Percentiles rank a stretch among this genome's conserved stretches.
These are phyloP conservation scores for Thermoascus crustaceus DNA, from an alignment of 2,329 filamentous ascomycete species.

Conservation along the genomic window DNA sequence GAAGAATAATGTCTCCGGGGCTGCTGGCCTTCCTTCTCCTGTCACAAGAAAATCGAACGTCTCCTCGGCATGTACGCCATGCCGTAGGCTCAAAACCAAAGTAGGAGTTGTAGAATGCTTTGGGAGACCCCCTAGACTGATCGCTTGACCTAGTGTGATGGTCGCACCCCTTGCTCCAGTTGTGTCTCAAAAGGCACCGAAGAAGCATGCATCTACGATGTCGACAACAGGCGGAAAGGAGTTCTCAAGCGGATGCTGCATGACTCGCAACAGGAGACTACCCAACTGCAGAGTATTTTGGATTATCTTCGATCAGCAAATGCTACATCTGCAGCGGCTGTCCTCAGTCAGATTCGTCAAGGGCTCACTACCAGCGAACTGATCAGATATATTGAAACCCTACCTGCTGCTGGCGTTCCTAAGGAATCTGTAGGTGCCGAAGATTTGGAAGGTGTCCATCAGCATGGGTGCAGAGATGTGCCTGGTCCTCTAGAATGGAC, in stretches of 20 bases:
- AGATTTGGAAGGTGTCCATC: too few relatives aligned
- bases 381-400: background rate
- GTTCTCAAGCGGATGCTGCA: constrained; percentile 2
- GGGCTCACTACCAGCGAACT: constrained; percentile 1
- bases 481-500: too few relatives aligned
- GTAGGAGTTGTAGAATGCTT: background rate
- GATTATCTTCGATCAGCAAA: background rate
- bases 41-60: constrained; percentile 1
- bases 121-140: background rate
- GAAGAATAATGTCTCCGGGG: background rate
- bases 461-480: too few relatives aligned
- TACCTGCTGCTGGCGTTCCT: background rate
- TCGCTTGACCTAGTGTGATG: constrained; percentile 1
- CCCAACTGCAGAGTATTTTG: constrained; percentile 1
- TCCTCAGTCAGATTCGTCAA: background rate
- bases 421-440: too few relatives aligned
- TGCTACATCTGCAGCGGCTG: background rate
- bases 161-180: constrained; percentile 1
- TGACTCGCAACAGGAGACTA: constrained; percentile 2
- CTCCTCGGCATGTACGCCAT: constrained; percentile 1
- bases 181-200: constrained; percentile 1
- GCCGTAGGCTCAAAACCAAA: constrained; percentile 3
- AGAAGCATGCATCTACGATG: constrained; percentile 1
- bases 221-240: constrained; percentile 4
- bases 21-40: constrained; percentile 1